Conservation (phyloP, 2,329 filamentous ascomycete species). For the Fusarium anguioides region DNA sequence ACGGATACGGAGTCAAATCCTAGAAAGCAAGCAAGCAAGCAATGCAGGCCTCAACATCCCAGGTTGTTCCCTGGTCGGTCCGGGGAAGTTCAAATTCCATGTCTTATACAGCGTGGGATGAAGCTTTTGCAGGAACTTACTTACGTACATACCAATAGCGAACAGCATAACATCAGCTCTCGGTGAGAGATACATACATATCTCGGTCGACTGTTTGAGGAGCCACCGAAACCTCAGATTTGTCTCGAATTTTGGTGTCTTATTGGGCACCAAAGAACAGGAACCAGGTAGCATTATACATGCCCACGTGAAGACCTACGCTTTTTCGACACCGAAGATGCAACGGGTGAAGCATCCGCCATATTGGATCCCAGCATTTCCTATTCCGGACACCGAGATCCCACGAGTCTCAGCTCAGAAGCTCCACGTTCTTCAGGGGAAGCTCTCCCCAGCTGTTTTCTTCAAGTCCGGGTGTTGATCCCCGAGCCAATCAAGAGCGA, state of each 20-base stretch:
- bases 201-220: slow-evolving; percentile 33
- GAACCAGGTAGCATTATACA: slow-evolving; percentile 1
- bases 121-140: slow-evolving; percentile 1
- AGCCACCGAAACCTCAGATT: slow-evolving; percentile 5
- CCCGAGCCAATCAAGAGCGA: slow-evolving; percentile 31
- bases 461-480: slow-evolving; percentile 19
- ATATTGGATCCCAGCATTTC: slow-evolving; percentile 25
- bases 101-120: slow-evolving; percentile 15
- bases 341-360: slow-evolving; percentile 17
- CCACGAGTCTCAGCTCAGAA: slow-evolving; percentile 15
- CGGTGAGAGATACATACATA: slow-evolving; percentile 17
- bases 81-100: slow-evolving; percentile 3
- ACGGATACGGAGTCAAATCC: neutral
- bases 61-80: slow-evolving; percentile 12
- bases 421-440: slow-evolving; percentile 34
- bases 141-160: neutral
- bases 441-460: slow-evolving; percentile 24
- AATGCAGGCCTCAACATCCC: slow-evolving; percentile 7
- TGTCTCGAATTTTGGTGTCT: slow-evolving; percentile 17
- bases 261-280: slow-evolving; percentile 2
- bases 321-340: slow-evolving; percentile 44
- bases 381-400: slow-evolving; percentile 40
- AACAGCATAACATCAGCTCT: slow-evolving; percentile 4
- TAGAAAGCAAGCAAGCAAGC: no score
- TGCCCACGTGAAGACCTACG: slow-evolving; percentile 43